phyloP scores from a whole-genome alignment of 2,329 filamentous ascomycete species.

The Colletotrichum cereale region DNA sequence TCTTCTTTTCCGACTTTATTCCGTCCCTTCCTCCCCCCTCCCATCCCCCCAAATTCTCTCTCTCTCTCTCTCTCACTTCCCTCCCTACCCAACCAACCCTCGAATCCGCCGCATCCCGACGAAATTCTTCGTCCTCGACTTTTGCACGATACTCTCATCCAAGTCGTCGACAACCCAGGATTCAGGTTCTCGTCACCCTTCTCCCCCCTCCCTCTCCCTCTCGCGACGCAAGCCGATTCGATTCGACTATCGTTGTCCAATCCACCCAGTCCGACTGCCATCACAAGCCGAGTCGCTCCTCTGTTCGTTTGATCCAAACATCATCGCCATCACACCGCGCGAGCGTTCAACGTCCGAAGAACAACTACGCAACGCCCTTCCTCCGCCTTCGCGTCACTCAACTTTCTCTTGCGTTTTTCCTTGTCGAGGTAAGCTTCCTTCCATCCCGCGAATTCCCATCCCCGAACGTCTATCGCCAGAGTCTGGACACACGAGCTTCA shows the following conservation, averaged over 20 bases:
- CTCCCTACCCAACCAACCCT: conserved; percentile 28
- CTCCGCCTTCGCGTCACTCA: conserved; percentile 9
- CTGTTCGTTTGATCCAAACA: neutral
- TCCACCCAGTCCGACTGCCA: neutral
- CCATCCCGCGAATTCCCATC: neutral
- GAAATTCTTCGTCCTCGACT: conserved; percentile 33
- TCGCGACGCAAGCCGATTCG: conserved; percentile 19
- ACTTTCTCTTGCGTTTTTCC: conserved; percentile 14
- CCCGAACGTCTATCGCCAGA: neutral
- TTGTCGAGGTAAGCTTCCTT: conserved; percentile 21
- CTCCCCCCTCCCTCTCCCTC: neutral
- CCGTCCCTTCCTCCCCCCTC: neutral
- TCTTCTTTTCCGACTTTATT: conserved; percentile 30
- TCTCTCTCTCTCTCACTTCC: no score
- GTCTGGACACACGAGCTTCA: conserved; percentile 31
- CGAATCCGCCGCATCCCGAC: conserved; percentile 40
- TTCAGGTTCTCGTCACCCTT: conserved; percentile 32
- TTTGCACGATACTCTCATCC: conserved; percentile 10
- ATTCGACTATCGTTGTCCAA: conserved; percentile 8
- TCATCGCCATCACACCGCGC: neutral
- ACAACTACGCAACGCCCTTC: neutral
- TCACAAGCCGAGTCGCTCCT: neutral
- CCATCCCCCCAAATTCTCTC: conserved; percentile 13
- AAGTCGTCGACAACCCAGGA: conserved; percentile 38
- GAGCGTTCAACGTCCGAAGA: neutral